Percentiles rank a stretch among this genome's conserved stretches.
These are phyloP conservation scores for Candida caryicola DNA, from an alignment of 805 yeast species.

Conservation along the genomic window DNA sequence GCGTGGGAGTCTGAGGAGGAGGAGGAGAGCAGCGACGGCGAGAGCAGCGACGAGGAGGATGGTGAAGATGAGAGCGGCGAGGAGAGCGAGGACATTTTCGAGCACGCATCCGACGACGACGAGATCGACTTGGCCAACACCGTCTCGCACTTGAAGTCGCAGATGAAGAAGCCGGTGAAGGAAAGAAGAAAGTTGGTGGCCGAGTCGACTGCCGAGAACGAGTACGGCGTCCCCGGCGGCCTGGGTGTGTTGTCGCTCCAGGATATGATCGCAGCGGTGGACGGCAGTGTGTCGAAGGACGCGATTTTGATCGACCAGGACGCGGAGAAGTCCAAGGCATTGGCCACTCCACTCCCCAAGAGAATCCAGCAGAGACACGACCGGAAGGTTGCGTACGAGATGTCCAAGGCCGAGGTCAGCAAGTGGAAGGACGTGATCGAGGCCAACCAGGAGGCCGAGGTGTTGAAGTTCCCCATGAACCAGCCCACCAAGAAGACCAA, in stretches of 20 bases:
- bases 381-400: conserved; percentile 84
- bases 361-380: conserved; percentile 84
- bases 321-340: conserved; percentile 42
- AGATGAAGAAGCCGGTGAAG: conserved; percentile 30
- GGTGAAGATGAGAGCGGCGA: conserved; percentile 30
- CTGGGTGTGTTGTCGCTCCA: conserved; percentile 49
- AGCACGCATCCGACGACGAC: conserved; percentile 40
- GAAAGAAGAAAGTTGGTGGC: conserved; percentile 49
- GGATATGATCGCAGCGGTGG: conserved; percentile 73
- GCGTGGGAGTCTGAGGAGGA: conserved; percentile 28
- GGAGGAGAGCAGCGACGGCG: conserved; percentile 17
- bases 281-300: conserved; percentile 45
- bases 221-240: conserved; percentile 65
- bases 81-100: conserved; percentile 31
- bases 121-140: conserved; percentile 53
- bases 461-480: conserved; percentile 70
- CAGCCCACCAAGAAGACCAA: conserved; percentile 25
- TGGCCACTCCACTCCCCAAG: conserved; percentile 80
- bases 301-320: conserved; percentile 49
- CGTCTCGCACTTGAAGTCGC: conserved; percentile 37
- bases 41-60: conserved; percentile 23
- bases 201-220: conserved; percentile 62
- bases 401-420: conserved; percentile 79
- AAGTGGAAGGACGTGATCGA: conserved; percentile 87
- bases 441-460: conserved; percentile 80